A percentile compares a stretch with the other conserved stretches of the same genome.
phyloP scores from a whole-genome alignment of 306 rosid genomes.

The Morella rubra region DNA sequence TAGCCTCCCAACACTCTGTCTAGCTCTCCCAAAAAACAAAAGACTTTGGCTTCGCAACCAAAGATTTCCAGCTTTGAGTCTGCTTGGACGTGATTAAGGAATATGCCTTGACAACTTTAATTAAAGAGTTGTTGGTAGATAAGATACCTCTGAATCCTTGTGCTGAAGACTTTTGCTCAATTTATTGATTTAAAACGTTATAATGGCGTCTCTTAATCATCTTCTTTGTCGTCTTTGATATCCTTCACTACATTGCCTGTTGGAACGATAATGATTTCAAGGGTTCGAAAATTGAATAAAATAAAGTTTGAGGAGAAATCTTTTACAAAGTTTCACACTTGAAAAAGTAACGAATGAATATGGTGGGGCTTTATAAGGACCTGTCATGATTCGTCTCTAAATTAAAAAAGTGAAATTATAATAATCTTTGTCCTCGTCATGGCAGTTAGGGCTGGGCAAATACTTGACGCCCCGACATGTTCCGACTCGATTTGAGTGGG shows the following conservation, averaged over 20 bases:
- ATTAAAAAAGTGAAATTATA: too few relatives aligned
- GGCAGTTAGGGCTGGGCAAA: too few relatives aligned
- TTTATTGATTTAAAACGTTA: neutral
- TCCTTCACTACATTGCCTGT: neutral
- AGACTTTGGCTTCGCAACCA: too few relatives aligned
- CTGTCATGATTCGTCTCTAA: too few relatives aligned
- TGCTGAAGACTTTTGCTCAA: neutral
- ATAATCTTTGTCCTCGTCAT: too few relatives aligned
- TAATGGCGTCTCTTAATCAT: neutral
- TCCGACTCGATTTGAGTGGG: too few relatives aligned
- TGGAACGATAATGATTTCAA: neutral
- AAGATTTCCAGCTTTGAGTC: too few relatives aligned
- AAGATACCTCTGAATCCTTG: slow-evolving; percentile 6
- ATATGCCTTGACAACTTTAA: neutral
- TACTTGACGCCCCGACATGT: too few relatives aligned
- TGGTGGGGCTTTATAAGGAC: neutral
- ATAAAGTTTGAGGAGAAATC: neutral
- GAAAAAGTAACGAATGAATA: neutral
- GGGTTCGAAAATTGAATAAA: neutral
- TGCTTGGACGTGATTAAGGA: neutral
- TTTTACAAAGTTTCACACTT: neutral
- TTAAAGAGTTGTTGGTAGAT: slow-evolving; percentile 2
- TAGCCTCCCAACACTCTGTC: too few relatives aligned
- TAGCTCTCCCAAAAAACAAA: too few relatives aligned
- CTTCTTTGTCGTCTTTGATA: neutral